Conservation (phyloP, 345 rosid species). For the Camelina sativa region DNA sequence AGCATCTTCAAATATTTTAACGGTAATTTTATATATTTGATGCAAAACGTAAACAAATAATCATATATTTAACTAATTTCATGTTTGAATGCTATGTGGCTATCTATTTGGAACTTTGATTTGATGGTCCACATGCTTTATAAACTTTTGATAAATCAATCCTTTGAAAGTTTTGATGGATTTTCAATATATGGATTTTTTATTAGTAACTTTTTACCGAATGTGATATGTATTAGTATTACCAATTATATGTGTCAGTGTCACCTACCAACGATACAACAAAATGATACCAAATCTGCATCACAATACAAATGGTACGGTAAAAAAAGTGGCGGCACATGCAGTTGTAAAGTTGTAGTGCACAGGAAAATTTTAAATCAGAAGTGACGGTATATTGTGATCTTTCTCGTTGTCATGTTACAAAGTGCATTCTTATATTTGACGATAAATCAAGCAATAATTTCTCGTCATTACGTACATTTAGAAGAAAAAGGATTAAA, state of each 20-base stretch:
- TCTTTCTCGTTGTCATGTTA: no score
- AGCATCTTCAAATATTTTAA: background rate
- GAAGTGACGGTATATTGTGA: background rate
- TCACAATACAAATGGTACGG: background rate
- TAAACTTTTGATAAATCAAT: conserved; percentile 9
- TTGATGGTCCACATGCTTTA: conserved; percentile 10
- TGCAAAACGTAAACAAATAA: conserved; percentile 7
- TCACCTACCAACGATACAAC: conserved; percentile 9
- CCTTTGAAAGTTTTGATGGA: background rate
- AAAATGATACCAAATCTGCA: background rate
- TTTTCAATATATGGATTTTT: background rate
- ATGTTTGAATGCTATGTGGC: background rate
- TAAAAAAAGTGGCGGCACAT: background rate
- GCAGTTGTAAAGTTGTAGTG: conserved; percentile 4
- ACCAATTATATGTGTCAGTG: background rate
- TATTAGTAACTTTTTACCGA: background rate
- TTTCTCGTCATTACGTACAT: background rate
- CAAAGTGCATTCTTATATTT: background rate
- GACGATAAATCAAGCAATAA: background rate
- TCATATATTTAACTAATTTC: background rate
- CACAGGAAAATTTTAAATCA: background rate
- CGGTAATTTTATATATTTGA: background rate
- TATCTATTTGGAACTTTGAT: conserved; percentile 5
- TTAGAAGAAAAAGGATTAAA: background rate
- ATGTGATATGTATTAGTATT: background rate